Evolutionary conservation across 495 filamentous ascomycete species (phyloP), one percentile per base, ranked within the genome.

Genomic region (Penicillium simplicissimum): DNA sequence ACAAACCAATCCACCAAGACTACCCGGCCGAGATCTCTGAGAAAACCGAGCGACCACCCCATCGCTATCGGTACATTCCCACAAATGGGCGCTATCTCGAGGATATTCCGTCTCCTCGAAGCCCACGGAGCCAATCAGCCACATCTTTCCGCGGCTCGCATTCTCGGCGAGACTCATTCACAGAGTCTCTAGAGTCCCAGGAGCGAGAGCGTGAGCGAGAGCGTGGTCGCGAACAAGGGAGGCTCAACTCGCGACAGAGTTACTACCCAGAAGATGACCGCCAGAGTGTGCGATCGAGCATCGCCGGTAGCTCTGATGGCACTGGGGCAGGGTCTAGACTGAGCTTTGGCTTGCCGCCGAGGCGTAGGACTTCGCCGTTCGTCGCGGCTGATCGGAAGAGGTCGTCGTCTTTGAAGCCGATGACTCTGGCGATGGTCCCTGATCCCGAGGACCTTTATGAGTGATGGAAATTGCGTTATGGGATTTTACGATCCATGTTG

Each of bases 341-440:
- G 15, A 62, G 38, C 13, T 58, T 52, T 55, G 68, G 59, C 3
- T 17, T 66, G 34, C 61, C 59, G 9, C 58, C 64, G 8, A 60
- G 63, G 34, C 57, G 65, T 42, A 56, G 62, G 23, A 59, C 63
- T 23, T 66, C 67, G 8, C 59, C 59, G 6, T 62, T 65, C 57
- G 59, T 68, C 21, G 57, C 53, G 31, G 59, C 58, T 19, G 71
- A 74, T 59, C 70, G 67, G 54, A 72, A 63, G 52, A 55, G 65
- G 23, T 55, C 56, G 21, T 71, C 69, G n/a, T 43, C 64, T 25
- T 59, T 67, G 58, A 70, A 66, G 53, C 65, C 69, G 1, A 65
- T 79, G 74, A 79, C 76, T 43, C 61, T 73, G 54, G 53, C 68
- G 1, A 81, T 81, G 78, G 78, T 81, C 7, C 74, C 76, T n/a